Evolutionary conservation across 495 filamentous ascomycete genomes (phyloP), one percentile per base, ranked within the genome.

Genomic region (Penicillium egyptiacum): DNA sequence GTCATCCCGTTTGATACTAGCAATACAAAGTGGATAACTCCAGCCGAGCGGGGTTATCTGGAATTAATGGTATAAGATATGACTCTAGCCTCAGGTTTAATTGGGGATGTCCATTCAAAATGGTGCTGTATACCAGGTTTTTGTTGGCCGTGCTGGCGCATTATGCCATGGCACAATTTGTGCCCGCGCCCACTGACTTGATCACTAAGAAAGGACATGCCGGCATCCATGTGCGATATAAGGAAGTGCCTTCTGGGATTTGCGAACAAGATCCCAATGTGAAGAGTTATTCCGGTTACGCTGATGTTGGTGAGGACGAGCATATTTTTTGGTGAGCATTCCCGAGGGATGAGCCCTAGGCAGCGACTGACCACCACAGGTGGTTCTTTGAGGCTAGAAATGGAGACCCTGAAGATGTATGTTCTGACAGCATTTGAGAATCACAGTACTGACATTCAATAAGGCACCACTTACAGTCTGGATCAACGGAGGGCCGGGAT

Each of bases 241-340:
- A 86, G 61, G 66, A 85, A 61, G 84, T 85, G 5, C 80, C 82
- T 1, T 67, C 79, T 10, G 86, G 86, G 14, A 83, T 87, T 42
- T 89, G 86, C 57, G 86, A 89, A 70, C 77, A 81, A 3, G 79
- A 85, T 55, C 84, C 86, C 1, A 70, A 75, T 42, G 84, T 88
- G 16, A 86, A 86, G 66, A 84, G 80, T 53, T 88, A 83, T 67
- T 82, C 81, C 25, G 86, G 86, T 4, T 89, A 88, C 58, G 81
- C 84, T 12, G 86, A 88, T 70, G 78, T 88, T 31, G 74, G 60
- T 2, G 80, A 82, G 49, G 64, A 84, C 61, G 67, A 86, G 62
- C 86, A 88, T 61, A 83, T 85, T 43, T 88, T 87, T 71, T 88
- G 78, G 63, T 65, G 44, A 59, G 52, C 17, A 14, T 22, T 35